Evolutionary conservation across 2,329 filamentous ascomycete genomes (phyloP).

Genomic region (Plectosphaerella sp.): DNA sequence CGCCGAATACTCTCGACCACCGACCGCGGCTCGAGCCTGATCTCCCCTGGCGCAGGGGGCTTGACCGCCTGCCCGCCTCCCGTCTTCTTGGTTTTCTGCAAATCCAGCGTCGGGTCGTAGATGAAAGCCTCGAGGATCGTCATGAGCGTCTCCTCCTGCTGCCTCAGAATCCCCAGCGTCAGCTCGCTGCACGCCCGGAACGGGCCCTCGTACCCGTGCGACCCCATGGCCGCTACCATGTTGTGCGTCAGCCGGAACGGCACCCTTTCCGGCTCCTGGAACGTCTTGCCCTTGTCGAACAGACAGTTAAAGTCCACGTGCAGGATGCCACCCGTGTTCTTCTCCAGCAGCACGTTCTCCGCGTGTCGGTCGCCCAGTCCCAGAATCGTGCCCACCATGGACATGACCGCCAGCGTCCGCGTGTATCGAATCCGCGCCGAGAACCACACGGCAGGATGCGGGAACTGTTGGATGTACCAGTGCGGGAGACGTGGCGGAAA

Average conservation of each 20-base stretch:
- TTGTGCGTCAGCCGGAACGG: slow-evolving; percentile 98
- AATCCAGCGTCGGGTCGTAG: slow-evolving; percentile 92
- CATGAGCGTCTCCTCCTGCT: slow-evolving; percentile 95
- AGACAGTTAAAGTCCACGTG: slow-evolving; percentile 99
- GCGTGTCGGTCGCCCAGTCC: slow-evolving; percentile 93
- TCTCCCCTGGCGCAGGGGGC: slow-evolving; percentile 28
- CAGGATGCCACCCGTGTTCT: slow-evolving; percentile 88
- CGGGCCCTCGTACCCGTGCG: slow-evolving; percentile 88
- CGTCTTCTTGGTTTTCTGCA: slow-evolving; percentile 68
- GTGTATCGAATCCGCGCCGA: slow-evolving; percentile 84
- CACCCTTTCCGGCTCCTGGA: slow-evolving; percentile 89
- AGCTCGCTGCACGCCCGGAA: slow-evolving; percentile 90
- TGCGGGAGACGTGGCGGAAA: slow-evolving; percentile 84
- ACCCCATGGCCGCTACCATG: slow-evolving; percentile 96
- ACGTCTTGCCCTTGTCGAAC: slow-evolving; percentile 95
- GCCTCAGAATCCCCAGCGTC: slow-evolving; percentile 75
- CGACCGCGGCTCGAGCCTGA: slow-evolving; percentile 57
- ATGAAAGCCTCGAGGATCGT: slow-evolving; percentile 96
- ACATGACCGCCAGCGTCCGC: slow-evolving; percentile 94
- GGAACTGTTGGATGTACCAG: slow-evolving; percentile 96
- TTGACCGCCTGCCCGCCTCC: slow-evolving; percentile 26
- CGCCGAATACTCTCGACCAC: slow-evolving; percentile 85
- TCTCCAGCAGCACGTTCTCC: slow-evolving; percentile 93
- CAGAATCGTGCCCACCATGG: slow-evolving; percentile 96
- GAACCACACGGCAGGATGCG: slow-evolving; percentile 90